phyloP scores from a whole-genome alignment of 805 yeast genomes.

The Candida hispaniensis region DNA sequence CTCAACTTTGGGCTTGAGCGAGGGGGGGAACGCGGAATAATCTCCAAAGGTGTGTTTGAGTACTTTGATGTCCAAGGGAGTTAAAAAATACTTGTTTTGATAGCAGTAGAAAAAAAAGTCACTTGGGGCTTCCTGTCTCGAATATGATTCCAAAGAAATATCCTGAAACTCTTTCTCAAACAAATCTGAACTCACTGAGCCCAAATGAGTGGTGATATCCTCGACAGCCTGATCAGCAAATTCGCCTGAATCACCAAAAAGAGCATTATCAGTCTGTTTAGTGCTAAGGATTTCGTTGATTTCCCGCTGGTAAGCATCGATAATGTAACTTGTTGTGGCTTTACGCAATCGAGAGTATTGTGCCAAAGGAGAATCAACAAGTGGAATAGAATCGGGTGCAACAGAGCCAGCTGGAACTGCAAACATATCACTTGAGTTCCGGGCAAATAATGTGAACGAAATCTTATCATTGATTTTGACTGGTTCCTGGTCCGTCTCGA shows the following conservation, averaged over 20 bases:
- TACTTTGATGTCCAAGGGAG: constrained; percentile 72
- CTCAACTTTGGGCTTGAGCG: constrained; percentile 52
- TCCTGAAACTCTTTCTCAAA: constrained; percentile 21
- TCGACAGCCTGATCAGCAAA: constrained; percentile 46
- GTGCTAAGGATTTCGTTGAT: constrained; percentile 41
- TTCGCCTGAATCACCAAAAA: constrained; percentile 50
- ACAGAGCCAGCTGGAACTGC: constrained; percentile 20
- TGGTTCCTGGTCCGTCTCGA: constrained; percentile 39
- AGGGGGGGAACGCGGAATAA: constrained; percentile 59
- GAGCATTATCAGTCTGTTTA: constrained; percentile 43
- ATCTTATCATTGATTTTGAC: constrained; percentile 45
- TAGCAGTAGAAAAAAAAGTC: constrained; percentile 34
- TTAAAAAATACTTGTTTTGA: constrained; percentile 45
- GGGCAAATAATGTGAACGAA: constrained; percentile 62
- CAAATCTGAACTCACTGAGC: constrained; percentile 26
- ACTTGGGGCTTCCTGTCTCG: constrained; percentile 66
- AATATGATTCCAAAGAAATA: constrained; percentile 47
- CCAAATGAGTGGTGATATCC: constrained; percentile 41
- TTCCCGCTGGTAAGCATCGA: constrained; percentile 50
- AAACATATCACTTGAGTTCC: constrained; percentile 24
- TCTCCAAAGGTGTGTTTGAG: constrained; percentile 49
- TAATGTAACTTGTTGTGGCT: constrained; percentile 47
- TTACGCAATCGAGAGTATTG: constrained; percentile 57
- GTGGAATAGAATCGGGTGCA: constrained; percentile 4
- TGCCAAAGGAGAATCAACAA: constrained; percentile 10